These are phyloP conservation scores for Trichaptum fuscoviolaceum DNA, from an alignment of 768 basidiomycete genomes.

Conservation along the genomic window DNA sequence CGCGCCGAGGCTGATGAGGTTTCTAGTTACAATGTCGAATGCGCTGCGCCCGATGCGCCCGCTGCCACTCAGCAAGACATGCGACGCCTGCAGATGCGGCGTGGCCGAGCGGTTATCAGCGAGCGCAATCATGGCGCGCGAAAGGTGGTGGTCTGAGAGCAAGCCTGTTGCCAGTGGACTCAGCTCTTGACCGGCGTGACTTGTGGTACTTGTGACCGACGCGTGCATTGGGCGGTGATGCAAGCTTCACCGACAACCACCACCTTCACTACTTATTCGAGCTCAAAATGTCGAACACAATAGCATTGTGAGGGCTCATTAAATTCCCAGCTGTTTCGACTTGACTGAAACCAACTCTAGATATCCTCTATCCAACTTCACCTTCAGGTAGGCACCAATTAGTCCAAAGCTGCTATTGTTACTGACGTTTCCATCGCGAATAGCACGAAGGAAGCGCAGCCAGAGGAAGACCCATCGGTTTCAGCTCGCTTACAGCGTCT, in stretches of 20 bases:
- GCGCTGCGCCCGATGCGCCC: neutral
- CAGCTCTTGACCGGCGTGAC: neutral
- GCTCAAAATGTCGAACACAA: constrained; percentile 1
- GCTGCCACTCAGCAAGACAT: neutral
- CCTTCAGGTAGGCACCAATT: constrained; percentile 60
- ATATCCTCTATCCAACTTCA: constrained; percentile 86
- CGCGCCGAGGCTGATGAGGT: constrained; percentile 9
- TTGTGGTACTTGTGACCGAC: neutral
- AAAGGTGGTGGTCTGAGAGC: neutral
- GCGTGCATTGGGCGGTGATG: neutral
- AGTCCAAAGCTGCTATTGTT: constrained; percentile 5
- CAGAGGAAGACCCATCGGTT: constrained; percentile 96
- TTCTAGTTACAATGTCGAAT: constrained; percentile 9
- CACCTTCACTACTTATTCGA: neutral
- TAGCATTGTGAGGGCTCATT: neutral
- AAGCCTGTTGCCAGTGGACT: neutral
- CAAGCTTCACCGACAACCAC: neutral
- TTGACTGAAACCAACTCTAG: constrained; percentile 28
- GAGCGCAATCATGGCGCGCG: neutral
- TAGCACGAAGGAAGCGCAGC: constrained; percentile 94
- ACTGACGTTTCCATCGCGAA: constrained; percentile 10
- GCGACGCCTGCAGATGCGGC: neutral
- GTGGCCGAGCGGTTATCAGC: neutral
- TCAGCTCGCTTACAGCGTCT: constrained; percentile 90
- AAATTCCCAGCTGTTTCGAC: neutral